phyloP scores from a whole-genome alignment of 805 yeast genomes.

The Cephaloascus fragrans region DNA sequence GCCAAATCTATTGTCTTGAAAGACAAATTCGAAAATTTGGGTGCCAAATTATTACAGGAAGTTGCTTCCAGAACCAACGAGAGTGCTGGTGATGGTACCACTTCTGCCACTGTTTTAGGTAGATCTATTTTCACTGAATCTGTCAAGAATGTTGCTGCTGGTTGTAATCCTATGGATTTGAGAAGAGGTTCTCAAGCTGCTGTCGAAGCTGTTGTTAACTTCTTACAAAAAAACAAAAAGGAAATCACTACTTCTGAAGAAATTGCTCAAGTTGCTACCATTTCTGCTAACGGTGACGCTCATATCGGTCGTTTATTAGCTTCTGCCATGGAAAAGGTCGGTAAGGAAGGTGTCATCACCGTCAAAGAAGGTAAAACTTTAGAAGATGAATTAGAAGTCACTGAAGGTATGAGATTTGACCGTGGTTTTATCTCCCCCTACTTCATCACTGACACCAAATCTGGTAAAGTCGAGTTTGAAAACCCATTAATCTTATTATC shows the following conservation, averaged over 20 bases:
- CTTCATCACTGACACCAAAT: constrained; percentile 89
- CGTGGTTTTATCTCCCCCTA: constrained; percentile 96
- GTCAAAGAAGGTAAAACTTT: constrained; percentile 95
- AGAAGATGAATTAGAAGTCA: constrained; percentile 93
- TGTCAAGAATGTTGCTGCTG: constrained; percentile 96
- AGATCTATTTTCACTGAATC: constrained; percentile 92
- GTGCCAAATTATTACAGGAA: constrained; percentile 91
- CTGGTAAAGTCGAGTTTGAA: constrained; percentile 90
- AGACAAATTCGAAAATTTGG: constrained; percentile 93
- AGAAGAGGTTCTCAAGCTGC: constrained; percentile 97
- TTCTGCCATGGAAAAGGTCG: constrained; percentile 96
- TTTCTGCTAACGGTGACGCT: constrained; percentile 91
- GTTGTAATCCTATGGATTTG: constrained; percentile 97
- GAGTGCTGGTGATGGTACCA: constrained; percentile 98
- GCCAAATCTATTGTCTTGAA: constrained; percentile 75
- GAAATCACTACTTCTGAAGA: constrained; percentile 91
- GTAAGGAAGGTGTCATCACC: constrained; percentile 98
- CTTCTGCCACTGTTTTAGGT: constrained; percentile 94
- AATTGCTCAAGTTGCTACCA: constrained; percentile 96
- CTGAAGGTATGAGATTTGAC: constrained; percentile 88
- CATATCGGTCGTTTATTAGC: constrained; percentile 91
- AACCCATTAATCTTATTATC: constrained; percentile 81
- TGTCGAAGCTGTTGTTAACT: constrained; percentile 84
- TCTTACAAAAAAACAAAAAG: constrained; percentile 75
- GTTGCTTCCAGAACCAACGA: constrained; percentile 97